A percentile compares a stretch with the other conserved stretches of the same genome.
These are phyloP conservation scores for Raffaelea albimanens DNA, from an alignment of 2,329 filamentous ascomycete genomes.

Conservation along the genomic window DNA sequence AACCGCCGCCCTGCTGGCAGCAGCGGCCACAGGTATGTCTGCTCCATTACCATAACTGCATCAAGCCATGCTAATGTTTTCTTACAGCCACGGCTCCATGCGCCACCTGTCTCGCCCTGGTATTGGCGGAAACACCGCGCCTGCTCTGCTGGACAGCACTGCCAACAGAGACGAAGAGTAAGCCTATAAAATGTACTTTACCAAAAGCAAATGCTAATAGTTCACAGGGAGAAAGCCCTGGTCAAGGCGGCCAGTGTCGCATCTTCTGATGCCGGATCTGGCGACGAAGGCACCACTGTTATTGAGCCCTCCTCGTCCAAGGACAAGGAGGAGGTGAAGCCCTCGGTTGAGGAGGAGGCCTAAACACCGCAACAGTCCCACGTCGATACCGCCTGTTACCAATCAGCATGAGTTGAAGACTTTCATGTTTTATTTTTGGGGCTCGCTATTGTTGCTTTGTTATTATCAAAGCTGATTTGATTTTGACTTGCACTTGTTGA, in stretches of 20 bases:
- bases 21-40: slow-evolving; percentile 14
- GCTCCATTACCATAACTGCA: no score
- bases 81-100: neutral
- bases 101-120: slow-evolving; percentile 3
- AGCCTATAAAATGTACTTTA: no score
- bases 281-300: slow-evolving; percentile 44
- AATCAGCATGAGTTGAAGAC: no score
- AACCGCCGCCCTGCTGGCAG: slow-evolving; percentile 20
- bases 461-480: no score
- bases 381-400: no score
- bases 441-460: neutral
- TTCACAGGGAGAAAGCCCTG: neutral
- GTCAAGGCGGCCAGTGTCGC: slow-evolving; percentile 18
- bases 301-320: slow-evolving; percentile 40
- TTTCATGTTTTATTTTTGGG: neutral
- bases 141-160: neutral
- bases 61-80: neutral
- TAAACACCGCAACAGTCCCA: no score
- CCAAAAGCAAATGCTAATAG: neutral
- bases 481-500: no score
- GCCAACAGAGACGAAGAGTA: no score
- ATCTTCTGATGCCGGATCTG: slow-evolving; percentile 36
- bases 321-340: slow-evolving; percentile 16
- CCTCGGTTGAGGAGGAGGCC: neutral
- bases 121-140: neutral